These are phyloP conservation scores for Artemisia annua DNA, from an alignment of 129 eudicot genomes.

Conservation along the genomic window DNA sequence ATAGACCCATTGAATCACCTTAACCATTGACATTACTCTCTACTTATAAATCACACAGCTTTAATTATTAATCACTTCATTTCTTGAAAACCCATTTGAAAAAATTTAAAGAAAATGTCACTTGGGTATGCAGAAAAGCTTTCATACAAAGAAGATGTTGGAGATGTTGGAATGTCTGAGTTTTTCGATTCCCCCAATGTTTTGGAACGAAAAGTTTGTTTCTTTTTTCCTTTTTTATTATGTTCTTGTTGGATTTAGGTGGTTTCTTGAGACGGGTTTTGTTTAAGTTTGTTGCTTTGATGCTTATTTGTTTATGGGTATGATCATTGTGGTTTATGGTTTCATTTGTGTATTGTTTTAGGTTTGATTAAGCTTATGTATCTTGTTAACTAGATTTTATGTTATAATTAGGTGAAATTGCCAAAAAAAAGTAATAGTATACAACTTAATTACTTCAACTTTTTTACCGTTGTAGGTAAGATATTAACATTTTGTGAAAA, in stretches of 20 bases:
- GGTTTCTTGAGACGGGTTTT: neutral
- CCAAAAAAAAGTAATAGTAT: neutral
- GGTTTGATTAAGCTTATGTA: neutral
- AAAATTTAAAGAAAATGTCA: constrained; percentile 37
- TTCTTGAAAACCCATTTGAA: neutral
- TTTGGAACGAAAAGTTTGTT: constrained; percentile 46
- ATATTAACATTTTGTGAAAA: too few species aligned
- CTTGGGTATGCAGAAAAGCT: constrained; percentile 69
- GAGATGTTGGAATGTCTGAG: constrained; percentile 65
- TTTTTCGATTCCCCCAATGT: constrained; percentile 43
- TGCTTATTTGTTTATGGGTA: neutral
- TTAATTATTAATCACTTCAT: neutral
- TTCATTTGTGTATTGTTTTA: too few species aligned
- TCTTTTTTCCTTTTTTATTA: constrained; percentile 1
- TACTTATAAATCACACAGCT: neutral
- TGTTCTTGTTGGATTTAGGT: constrained; percentile 5
- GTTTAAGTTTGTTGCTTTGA: neutral
- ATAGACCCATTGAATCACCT: constrained; percentile 5
- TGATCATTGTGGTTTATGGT: too few species aligned
- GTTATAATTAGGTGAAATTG: too few species aligned
- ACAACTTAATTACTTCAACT: too few species aligned
- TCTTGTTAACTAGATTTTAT: too few species aligned
- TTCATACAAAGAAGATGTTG: constrained; percentile 61
- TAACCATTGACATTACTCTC: neutral
- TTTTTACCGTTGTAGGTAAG: too few species aligned